Evolutionary conservation across 805 yeast genomes (phyloP).

Genomic region (Wickerhamomyces alni): DNA sequence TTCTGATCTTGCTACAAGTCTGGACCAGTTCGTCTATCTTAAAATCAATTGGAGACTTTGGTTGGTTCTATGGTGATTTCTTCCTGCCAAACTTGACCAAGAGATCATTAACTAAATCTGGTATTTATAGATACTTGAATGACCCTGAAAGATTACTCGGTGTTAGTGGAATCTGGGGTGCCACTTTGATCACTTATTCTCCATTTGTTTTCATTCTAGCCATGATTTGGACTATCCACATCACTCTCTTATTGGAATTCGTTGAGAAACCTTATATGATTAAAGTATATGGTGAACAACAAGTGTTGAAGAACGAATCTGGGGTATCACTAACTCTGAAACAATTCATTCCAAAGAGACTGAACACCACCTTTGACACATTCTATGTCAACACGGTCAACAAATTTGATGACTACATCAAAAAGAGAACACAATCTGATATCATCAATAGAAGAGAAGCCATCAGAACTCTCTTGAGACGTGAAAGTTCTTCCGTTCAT

Average conservation of each 20-base stretch:
- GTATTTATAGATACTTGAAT: constrained; percentile 75
- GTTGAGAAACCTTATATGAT: constrained; percentile 77
- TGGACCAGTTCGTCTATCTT: constrained; percentile 68
- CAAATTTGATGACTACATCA: constrained; percentile 25
- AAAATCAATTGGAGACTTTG: constrained; percentile 70
- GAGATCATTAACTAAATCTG: constrained; percentile 60
- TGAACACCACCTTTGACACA: constrained; percentile 38
- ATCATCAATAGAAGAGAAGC: constrained; percentile 7
- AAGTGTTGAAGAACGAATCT: constrained; percentile 48
- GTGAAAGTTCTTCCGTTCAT: constrained; percentile 18
- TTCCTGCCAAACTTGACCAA: constrained; percentile 52
- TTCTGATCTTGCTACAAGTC: constrained; percentile 51
- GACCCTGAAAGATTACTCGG: constrained; percentile 80
- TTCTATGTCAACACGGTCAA: constrained; percentile 36
- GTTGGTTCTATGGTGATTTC: constrained; percentile 90
- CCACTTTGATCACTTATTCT: constrained; percentile 54
- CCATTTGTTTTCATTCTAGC: constrained; percentile 43
- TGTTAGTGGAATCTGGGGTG: constrained; percentile 74
- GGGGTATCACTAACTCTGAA: constrained; percentile 31
- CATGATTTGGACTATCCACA: constrained; percentile 59
- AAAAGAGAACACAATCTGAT: constrained; percentile 22
- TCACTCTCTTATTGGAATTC: constrained; percentile 60
- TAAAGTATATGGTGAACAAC: constrained; percentile 63
- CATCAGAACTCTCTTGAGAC: constrained; percentile 3
- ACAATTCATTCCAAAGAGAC: constrained; percentile 29